Conservation (phyloP, 2,329 filamentous ascomycete species). For the Plenodomus lindquistii region DNA sequence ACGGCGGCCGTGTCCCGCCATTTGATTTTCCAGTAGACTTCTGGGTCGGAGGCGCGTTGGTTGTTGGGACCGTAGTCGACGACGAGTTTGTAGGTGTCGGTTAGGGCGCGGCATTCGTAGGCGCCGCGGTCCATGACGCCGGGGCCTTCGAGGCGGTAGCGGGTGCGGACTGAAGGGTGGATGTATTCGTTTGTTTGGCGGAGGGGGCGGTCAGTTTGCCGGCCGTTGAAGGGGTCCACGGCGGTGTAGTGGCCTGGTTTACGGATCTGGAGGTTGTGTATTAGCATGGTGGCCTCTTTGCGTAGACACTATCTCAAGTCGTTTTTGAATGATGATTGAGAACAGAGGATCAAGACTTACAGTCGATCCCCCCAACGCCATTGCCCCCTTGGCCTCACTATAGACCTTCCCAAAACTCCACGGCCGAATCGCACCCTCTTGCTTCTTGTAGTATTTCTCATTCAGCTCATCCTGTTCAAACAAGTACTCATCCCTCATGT, state of each 20-base stretch:
- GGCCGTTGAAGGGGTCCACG: constrained; percentile 50
- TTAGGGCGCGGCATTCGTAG: constrained; percentile 51
- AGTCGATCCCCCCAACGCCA: constrained; percentile 50
- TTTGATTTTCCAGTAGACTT: constrained; percentile 50
- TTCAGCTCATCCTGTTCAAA: constrained; percentile 53
- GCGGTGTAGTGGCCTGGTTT: constrained; percentile 54
- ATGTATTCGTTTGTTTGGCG: constrained; percentile 57
- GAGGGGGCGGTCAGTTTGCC: constrained; percentile 49
- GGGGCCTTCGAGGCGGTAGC: constrained; percentile 51
- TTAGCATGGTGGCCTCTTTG: constrained; percentile 10
- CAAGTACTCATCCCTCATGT: constrained; percentile 53
- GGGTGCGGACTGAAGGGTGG: constrained; percentile 53
- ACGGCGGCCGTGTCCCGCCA: constrained; percentile 44
- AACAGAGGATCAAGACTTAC: constrained; percentile 32
- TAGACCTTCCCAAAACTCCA: constrained; percentile 55
- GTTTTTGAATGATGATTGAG: too few relatives aligned
- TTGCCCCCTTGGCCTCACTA: constrained; percentile 52
- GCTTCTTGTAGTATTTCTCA: constrained; percentile 49
- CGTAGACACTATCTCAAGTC: too few relatives aligned
- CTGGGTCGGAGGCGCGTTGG: constrained; percentile 36
- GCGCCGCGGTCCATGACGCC: constrained; percentile 50
- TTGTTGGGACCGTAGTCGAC: constrained; percentile 46
- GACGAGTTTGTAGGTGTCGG: constrained; percentile 53
- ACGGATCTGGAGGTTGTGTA: constrained; percentile 30
- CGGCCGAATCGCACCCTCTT: constrained; percentile 47